Conservation (phyloP, 1,284 basidiomycete genomes). For the Trichosporon inkin region DNA sequence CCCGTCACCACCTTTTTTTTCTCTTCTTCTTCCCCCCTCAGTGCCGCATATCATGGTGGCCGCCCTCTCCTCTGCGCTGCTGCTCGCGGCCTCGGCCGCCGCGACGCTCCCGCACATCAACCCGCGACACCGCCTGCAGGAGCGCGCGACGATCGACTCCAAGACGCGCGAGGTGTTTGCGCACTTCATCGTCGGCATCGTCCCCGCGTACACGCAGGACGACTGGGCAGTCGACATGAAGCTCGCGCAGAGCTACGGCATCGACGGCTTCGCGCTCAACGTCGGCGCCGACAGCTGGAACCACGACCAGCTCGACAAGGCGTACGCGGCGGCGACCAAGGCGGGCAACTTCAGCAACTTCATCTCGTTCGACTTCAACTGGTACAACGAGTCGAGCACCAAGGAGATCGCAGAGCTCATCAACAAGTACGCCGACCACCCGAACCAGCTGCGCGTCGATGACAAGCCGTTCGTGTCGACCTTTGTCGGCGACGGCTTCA, state of each 20-base stretch:
- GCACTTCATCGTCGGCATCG: slow-evolving; percentile 64
- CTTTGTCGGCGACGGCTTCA: slow-evolving; percentile 48
- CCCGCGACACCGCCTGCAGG: not conserved
- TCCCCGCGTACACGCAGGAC: slow-evolving; percentile 54
- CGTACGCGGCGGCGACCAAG: slow-evolving; percentile 38
- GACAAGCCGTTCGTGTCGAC: slow-evolving; percentile 45
- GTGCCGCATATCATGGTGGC: not conserved
- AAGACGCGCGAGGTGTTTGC: slow-evolving; percentile 38
- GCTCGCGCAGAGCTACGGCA: slow-evolving; percentile 40
- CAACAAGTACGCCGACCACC: slow-evolving; percentile 29
- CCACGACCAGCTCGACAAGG: slow-evolving; percentile 40
- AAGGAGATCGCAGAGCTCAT: slow-evolving; percentile 27
- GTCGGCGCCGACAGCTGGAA: slow-evolving; percentile 45
- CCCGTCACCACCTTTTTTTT: too few species aligned
- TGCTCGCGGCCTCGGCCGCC: slow-evolving; percentile 1
- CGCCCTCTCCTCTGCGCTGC: not conserved
- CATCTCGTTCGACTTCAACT: slow-evolving; percentile 51
- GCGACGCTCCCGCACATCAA: not conserved
- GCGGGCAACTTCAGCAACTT: slow-evolving; percentile 41
- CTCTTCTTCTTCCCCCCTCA: not conserved
- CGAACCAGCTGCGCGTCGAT: slow-evolving; percentile 38
- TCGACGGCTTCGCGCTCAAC: slow-evolving; percentile 48
- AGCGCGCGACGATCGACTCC: slow-evolving; percentile 4
- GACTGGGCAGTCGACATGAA: slow-evolving; percentile 44
- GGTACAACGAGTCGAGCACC: slow-evolving; percentile 33